Evolutionary conservation across 2,329 filamentous ascomycete genomes (phyloP).

Genomic region (Ceratocystis destructans): DNA sequence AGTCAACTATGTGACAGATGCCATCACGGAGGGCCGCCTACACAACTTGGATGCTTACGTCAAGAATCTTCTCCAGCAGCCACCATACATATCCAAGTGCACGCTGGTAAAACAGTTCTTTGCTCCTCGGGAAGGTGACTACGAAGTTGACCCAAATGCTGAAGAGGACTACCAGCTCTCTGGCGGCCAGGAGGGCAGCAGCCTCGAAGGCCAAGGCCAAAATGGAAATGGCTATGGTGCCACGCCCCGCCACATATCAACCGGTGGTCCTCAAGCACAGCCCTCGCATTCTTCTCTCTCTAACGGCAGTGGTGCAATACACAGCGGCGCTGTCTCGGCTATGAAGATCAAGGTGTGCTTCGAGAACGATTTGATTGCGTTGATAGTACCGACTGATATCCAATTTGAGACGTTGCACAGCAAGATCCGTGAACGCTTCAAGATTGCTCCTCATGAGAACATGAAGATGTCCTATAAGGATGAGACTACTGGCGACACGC

Average conservation of each 20-base stretch:
- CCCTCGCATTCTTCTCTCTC: conserved; percentile 39
- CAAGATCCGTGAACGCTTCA: conserved; percentile 73
- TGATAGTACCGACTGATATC: conserved; percentile 74
- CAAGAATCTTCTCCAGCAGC: conserved; percentile 74
- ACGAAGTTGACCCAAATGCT: conserved; percentile 73
- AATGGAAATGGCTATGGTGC: conserved; percentile 41
- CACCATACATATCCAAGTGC: conserved; percentile 70
- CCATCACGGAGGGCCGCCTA: conserved; percentile 82
- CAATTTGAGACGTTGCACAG: conserved; percentile 63
- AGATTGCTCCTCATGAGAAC: conserved; percentile 53
- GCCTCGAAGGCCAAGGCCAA: conserved; percentile 27
- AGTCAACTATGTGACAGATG: conserved; percentile 95
- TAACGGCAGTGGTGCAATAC: background rate
- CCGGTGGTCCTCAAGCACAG: conserved; percentile 23
- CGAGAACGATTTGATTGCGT: conserved; percentile 80
- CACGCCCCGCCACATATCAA: conserved; percentile 33
- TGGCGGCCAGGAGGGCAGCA: background rate
- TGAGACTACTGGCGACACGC: conserved; percentile 61
- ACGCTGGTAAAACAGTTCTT: conserved; percentile 83
- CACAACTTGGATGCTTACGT: conserved; percentile 93
- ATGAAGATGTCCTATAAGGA: conserved; percentile 77
- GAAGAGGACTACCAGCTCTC: conserved; percentile 68
- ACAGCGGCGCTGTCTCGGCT: conserved; percentile 29
- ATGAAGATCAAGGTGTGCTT: conserved; percentile 96
- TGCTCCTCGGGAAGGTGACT: conserved; percentile 76